Evolutionary conservation across 1,284 basidiomycete genomes (phyloP), one percentile per base, ranked within the genome.

Genomic region (Boletus sp.): DNA sequence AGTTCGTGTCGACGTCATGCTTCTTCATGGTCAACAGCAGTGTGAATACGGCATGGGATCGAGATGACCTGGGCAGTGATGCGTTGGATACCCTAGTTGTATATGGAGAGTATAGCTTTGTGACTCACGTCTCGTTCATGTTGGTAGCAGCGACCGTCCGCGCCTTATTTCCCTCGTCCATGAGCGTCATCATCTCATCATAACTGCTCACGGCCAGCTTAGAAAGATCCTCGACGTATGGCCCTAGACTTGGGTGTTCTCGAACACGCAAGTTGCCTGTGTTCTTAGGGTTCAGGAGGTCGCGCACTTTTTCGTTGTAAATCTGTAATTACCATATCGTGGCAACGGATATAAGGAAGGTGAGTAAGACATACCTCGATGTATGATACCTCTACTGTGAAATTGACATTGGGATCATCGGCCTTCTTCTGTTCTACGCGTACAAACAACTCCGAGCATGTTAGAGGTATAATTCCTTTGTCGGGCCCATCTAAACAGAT

Each of bases 131-230:
- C 72, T 99, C 96, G 71, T 99, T 99, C 96, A 99, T 99, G 70
- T 96, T 92, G 19, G 96, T 99, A 17, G 96, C 95, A 9, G 96
- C 96, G 9, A 99, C 94, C 20, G 95, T 98, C 39, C 95, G 78
- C 37, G 91, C 92, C 74, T 99, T 98, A 71, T 98, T 99, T 36
- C 95, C 95, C 68, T 99, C 95, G 72, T 99, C 95, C 94, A 98
- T 98, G 63, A 99, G 82, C 8, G 86, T 92, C 84, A 97, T 96
- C 84, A 99, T 95, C 66, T 96, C 94, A 20, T 87, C 78, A 67
- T 94, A 97, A 65, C 79, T 90, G 63, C 81, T 84, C 36, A 98
- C 96, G 23, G 89, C 87, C 39, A 98, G 82, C 69, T 93, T 93
- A 62, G 91, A 94, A 42, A 99, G 76, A 71, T 96, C 94, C 69